phyloP scores from a whole-genome alignment of 768 basidiomycete genomes.

The Termitomyces sp. region DNA sequence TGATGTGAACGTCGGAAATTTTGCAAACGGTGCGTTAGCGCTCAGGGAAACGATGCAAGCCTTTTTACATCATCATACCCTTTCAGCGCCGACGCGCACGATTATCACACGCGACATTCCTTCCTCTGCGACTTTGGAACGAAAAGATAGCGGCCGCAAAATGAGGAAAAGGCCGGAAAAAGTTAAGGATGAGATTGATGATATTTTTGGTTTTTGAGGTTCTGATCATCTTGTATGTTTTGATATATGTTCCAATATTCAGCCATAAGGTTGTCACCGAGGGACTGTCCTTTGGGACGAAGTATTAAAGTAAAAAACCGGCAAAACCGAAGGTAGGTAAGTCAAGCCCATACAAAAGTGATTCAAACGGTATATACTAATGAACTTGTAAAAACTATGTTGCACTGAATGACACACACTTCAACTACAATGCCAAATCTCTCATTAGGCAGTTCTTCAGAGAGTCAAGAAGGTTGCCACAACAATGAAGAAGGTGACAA shows the following conservation, averaged over 20 bases:
- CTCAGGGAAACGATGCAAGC: not conserved
- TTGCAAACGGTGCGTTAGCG: not conserved
- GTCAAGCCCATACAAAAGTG: slow-evolving; percentile 7
- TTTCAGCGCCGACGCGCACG: slow-evolving; percentile 2
- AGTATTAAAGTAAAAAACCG: slow-evolving; percentile 14
- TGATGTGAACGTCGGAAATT: not conserved
- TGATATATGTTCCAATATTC: not conserved
- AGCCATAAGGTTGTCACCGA: not conserved
- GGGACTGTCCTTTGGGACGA: slow-evolving; percentile 4
- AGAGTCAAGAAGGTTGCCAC: slow-evolving; percentile 43
- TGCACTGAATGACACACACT: slow-evolving; percentile 12
- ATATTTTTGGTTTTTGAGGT: slow-evolving; percentile 50
- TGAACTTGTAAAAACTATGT: slow-evolving; percentile 22
- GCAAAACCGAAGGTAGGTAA: slow-evolving; percentile 17
- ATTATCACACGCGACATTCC: not conserved
- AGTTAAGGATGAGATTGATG: slow-evolving; percentile 57
- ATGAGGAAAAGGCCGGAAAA: slow-evolving; percentile 33
- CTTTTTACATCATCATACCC: not conserved
- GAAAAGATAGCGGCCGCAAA: slow-evolving; percentile 1
- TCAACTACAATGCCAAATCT: slow-evolving; percentile 9
- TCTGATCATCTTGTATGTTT: not conserved
- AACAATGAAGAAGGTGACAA: slow-evolving; percentile 43
- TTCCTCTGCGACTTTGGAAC: not conserved
- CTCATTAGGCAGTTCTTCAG: slow-evolving; percentile 22
- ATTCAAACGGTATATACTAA: slow-evolving; percentile 22